A percentile compares a stretch with the other conserved stretches of the same genome.
Conservation (phyloP, 2,329 filamentous ascomycete species). For the Teratosphaeria destructans region DNA sequence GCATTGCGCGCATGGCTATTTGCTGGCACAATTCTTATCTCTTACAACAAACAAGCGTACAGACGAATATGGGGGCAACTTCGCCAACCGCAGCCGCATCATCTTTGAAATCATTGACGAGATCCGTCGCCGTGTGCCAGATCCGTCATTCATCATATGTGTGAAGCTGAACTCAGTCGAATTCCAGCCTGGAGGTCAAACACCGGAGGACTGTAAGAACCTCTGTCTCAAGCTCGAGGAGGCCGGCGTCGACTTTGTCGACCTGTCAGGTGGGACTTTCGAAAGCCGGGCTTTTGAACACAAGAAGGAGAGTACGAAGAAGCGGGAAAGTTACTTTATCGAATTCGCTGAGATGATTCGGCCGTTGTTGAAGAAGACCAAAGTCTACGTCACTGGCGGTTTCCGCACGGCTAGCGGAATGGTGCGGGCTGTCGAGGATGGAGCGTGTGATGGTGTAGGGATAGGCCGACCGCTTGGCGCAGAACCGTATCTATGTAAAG, state of each 20-base stretch:
- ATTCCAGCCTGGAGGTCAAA: constrained; percentile 19
- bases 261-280: constrained; percentile 20
- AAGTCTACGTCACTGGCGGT: constrained; percentile 24
- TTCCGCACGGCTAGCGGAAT: constrained; percentile 22
- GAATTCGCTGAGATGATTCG: constrained; percentile 22
- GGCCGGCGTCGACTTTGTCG: constrained; percentile 10
- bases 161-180: constrained; percentile 24
- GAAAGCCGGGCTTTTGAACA: constrained; percentile 21
- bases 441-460: constrained; percentile 19
- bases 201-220: constrained; percentile 17
- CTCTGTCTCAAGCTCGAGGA: constrained; percentile 18
- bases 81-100: constrained; percentile 31
- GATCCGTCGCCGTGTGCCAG: constrained; percentile 13
- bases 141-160: constrained; percentile 19
- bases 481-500: constrained; percentile 21
- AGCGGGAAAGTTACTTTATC: constrained; percentile 21
- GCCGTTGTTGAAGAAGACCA: constrained; percentile 21
- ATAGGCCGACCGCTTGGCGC: constrained; percentile 21
- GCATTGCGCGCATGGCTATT: constrained; percentile 31
- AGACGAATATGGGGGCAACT: constrained; percentile 32
- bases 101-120: constrained; percentile 32
- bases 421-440: constrained; percentile 14
- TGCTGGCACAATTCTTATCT: constrained; percentile 32
- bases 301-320: constrained; percentile 19
- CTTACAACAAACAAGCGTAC: constrained; percentile 31